phyloP scores from a whole-genome alignment of 2,329 filamentous ascomycete species.

The Fusarium oxysporum region DNA sequence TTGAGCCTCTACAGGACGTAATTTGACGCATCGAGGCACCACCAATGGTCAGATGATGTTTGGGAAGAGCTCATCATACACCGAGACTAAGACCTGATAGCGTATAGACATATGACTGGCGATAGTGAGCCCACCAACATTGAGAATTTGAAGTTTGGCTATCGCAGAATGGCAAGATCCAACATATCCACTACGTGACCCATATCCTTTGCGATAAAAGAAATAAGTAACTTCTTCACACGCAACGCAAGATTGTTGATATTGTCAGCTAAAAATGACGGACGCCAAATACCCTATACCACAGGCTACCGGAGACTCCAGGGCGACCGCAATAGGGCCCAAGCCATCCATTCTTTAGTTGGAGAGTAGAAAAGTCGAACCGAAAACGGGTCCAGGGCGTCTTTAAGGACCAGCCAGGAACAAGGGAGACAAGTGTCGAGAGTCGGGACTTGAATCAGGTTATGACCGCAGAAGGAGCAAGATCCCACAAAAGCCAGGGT shows the following conservation, averaged over 20 bases:
- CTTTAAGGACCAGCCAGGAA: background rate
- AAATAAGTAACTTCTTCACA: background rate
- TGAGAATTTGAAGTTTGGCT: background rate
- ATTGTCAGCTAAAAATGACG: background rate
- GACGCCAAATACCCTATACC: slow-evolving; percentile 1
- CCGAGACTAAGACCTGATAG: background rate
- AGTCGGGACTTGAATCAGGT: too few relatives aligned
- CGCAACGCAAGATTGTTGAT: slow-evolving; percentile 5
- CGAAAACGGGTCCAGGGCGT: background rate
- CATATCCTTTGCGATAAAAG: background rate
- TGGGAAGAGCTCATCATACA: background rate
- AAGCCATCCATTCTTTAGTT: background rate
- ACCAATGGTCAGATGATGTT: background rate
- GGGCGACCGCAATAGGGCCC: slow-evolving; percentile 5
- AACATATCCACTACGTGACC: background rate
- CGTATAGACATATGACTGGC: background rate
- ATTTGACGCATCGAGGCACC: background rate
- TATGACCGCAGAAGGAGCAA: background rate
- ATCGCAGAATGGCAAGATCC: background rate
- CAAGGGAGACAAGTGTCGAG: too few relatives aligned
- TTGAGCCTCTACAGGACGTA: background rate
- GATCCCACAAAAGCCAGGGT: background rate
- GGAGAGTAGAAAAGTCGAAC: background rate
- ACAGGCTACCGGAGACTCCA: background rate
- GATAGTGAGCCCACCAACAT: background rate